Evolutionary conservation across 176 grass and related monocot species (phyloP).

Genomic region (Miscanthus lutarioriparius): DNA sequence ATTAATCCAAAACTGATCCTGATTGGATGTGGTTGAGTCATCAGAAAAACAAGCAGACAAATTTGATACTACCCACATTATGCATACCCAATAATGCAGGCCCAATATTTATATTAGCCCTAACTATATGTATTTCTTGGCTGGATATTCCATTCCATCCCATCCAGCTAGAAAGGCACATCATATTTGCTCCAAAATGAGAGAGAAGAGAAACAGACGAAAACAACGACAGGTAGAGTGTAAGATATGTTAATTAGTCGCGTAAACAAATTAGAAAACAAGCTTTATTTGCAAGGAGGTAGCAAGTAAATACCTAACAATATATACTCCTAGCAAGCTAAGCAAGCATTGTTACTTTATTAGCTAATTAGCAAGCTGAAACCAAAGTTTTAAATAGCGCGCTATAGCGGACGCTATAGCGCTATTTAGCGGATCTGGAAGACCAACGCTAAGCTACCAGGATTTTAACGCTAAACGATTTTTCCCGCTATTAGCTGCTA

Average conservation of each 20-base stretch:
- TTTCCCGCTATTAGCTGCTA: no score
- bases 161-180: constrained; percentile 29
- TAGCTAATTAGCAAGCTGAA: neutral
- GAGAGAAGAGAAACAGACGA: neutral
- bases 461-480: no score
- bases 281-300: neutral
- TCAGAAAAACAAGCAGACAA: neutral
- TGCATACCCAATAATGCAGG: constrained; percentile 1
- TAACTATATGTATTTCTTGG: neutral
- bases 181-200: constrained; percentile 12
- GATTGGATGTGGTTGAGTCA: neutral
- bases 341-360: no score
- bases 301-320: neutral
- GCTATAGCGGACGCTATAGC: no score
- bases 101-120: neutral
- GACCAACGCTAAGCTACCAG: no score
- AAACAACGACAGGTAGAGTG: constrained; percentile 4
- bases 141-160: neutral
- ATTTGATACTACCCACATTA: neutral
- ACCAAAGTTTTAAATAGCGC: no score
- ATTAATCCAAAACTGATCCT: neutral
- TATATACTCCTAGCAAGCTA: neutral
- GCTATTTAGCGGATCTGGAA: no score
- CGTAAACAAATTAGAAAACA: neutral
- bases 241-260: neutral